phyloP scores from a whole-genome alignment of 768 basidiomycete species.

The Phylloporus sp. region DNA sequence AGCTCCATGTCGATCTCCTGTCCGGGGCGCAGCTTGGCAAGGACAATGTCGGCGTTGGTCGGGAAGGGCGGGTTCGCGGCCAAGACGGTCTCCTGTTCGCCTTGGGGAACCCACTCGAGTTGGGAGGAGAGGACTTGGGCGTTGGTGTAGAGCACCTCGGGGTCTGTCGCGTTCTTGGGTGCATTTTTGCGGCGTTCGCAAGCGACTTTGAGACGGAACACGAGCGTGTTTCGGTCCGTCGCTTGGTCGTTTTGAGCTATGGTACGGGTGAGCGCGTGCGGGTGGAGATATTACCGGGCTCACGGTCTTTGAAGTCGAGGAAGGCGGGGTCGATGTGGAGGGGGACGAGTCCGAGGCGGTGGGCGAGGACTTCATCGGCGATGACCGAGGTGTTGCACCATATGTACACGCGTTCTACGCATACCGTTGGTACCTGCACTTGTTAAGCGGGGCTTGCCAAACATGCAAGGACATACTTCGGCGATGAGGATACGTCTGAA shows the following conservation, averaged over 20 bases:
- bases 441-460: background rate
- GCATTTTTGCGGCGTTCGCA: conserved; percentile 62
- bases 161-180: conserved; percentile 49
- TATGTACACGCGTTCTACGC: conserved; percentile 86
- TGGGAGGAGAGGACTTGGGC: conserved; percentile 65
- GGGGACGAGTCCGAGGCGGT: conserved; percentile 89
- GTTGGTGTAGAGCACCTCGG: conserved; percentile 66
- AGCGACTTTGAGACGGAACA: conserved; percentile 69
- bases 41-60: conserved; percentile 77
- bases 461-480: conserved; percentile 55
- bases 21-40: conserved; percentile 89
- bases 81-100: conserved; percentile 70
- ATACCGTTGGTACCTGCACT: conserved; percentile 80
- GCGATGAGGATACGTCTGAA: conserved; percentile 89
- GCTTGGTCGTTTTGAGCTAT: conserved; percentile 51
- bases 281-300: conserved; percentile 6
- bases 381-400: conserved; percentile 96
- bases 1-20: conserved; percentile 82
- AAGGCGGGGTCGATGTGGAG: conserved; percentile 79
- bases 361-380: conserved; percentile 89
- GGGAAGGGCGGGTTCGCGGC: conserved; percentile 52
- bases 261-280: background rate
- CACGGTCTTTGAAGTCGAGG: conserved; percentile 53
- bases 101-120: conserved; percentile 75
- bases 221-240: conserved; percentile 88